These are phyloP conservation scores for Blastocystis sp. DNA, from an alignment of 352 stramenopile genomes.

Conservation along the genomic window DNA sequence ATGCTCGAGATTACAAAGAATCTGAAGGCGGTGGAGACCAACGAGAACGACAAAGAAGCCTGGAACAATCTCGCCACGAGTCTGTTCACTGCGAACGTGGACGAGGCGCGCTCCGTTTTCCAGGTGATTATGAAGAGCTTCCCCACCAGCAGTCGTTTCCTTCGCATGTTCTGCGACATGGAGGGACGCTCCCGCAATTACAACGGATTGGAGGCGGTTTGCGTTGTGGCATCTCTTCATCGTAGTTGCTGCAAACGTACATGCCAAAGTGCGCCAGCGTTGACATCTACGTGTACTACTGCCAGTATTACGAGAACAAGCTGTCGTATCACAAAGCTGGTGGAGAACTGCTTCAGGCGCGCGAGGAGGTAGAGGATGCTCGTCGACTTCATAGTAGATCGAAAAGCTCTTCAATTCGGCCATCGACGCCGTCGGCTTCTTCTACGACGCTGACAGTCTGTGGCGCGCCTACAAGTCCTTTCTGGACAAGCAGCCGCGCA, in stretches of 20 bases:
- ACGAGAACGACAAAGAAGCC: slow-evolving; percentile 40
- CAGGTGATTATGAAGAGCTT: slow-evolving; percentile 56
- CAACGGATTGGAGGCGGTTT: background rate
- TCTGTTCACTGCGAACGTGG: slow-evolving; percentile 28
- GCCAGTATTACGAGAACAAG: slow-evolving; percentile 53
- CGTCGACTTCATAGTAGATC: background rate
- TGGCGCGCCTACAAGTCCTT: slow-evolving; percentile 35
- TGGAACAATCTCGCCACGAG: slow-evolving; percentile 37
- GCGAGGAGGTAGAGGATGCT: background rate
- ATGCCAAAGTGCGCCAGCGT: slow-evolving; percentile 39
- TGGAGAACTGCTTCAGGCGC: background rate
- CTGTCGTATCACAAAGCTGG: background rate
- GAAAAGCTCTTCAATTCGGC: slow-evolving; percentile 20
- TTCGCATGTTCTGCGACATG: slow-evolving; percentile 41
- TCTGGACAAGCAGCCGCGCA: slow-evolving; percentile 10
- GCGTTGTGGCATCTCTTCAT: background rate
- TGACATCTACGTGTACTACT: slow-evolving; percentile 61
- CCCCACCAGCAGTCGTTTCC: slow-evolving; percentile 28
- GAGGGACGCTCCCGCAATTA: background rate
- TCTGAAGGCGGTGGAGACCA: slow-evolving; percentile 27
- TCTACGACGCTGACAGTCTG: slow-evolving; percentile 28
- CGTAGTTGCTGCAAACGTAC: slow-evolving; percentile 14
- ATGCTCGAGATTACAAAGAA: slow-evolving; percentile 64
- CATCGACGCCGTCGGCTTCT: slow-evolving; percentile 32
- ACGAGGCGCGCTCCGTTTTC: slow-evolving; percentile 29